Evolutionary conservation across 805 yeast species (phyloP), one percentile per base, ranked within the genome.

Genomic region (Teunomyces barrocoloradensis): DNA sequence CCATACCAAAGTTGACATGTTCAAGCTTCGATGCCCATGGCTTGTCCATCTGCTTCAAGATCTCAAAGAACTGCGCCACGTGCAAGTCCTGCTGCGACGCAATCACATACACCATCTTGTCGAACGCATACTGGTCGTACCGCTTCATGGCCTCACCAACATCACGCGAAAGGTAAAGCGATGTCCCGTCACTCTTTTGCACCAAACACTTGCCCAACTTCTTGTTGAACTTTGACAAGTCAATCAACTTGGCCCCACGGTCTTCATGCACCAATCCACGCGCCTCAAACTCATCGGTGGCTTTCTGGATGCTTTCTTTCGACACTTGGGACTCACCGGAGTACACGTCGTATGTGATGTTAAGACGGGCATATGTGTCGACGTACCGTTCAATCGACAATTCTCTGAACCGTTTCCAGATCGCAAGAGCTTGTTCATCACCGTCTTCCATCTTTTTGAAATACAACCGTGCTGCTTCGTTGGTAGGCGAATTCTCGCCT

Each of bases 51-150:
- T 88, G 88, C 60, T 91, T 91, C 64, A 94, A 76, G 56, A 90
- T 89, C 72, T 90, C 96, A 69, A 94, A 92, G 66, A 94, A 88
- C 73, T 94, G 99, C 47, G 91, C 91, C 54, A 81, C 75, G 65
- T 94, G 97, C 59, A 94, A 79, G 69, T 94, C 98, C 75, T 94
- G 99, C 74, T 94, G 99, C 45, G 87, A 75, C 5, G 99, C 98
- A 71, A 91, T 85, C 47, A 92, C 98, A 64, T 94, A 94, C 54
- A 94, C 81, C 96, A 89, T 87, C 76, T 91, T 90, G 73, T 92
- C 98, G 64, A 94, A 94, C 48, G 89, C 74, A 73, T 84, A 87
- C 57, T 77, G 79, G 47, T 87, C 82, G 65, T 89, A 78, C 77
- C 99, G 92, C 63, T 87, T 89, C 63, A 85, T 83, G 47, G 98